Percentiles rank a stretch among this genome's conserved stretches.
These are phyloP conservation scores for Camillea tinctor DNA, from an alignment of 2,329 filamentous ascomycete species.

Conservation along the genomic window DNA sequence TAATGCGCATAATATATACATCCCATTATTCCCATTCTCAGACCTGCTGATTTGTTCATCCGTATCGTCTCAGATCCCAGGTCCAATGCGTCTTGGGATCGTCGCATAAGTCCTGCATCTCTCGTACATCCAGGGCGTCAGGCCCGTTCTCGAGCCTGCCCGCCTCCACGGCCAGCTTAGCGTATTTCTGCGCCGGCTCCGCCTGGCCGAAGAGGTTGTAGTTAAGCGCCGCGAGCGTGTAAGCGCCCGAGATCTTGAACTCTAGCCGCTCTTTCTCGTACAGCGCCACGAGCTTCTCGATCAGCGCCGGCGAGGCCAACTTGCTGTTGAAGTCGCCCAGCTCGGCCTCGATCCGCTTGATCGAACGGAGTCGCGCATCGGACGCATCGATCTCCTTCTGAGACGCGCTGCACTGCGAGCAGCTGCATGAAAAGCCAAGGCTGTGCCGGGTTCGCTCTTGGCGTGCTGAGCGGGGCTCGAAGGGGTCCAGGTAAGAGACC, in stretches of 20 bases:
- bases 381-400: conserved; percentile 25
- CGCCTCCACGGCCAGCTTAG: conserved; percentile 33
- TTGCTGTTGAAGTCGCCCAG: conserved; percentile 14
- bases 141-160: conserved; percentile 37
- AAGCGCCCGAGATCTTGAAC: conserved; percentile 38
- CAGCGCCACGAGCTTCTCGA: conserved; percentile 33
- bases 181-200: conserved; percentile 33
- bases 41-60: not conserved
- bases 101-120: conserved; percentile 33
- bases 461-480: conserved; percentile 31
- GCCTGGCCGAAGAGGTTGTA: conserved; percentile 34
- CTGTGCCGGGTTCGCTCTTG: conserved; percentile 31
- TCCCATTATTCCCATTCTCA: too few relatives aligned
- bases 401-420: conserved; percentile 33
- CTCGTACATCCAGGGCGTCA: conserved; percentile 29
- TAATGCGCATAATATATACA: too few relatives aligned
- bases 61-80: conserved; percentile 12
- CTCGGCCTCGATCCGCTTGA: conserved; percentile 31
- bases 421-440: conserved; percentile 42
- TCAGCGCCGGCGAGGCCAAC: conserved; percentile 21
- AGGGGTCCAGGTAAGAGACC: conserved; percentile 40
- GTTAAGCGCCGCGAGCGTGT: conserved; percentile 39
- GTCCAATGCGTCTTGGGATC: conserved; percentile 31
- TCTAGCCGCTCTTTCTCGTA: conserved; percentile 37
- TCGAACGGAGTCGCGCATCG: conserved; percentile 31